These are phyloP conservation scores for Trametes pubescens DNA, from an alignment of 1,284 basidiomycete genomes.

Conservation along the genomic window DNA sequence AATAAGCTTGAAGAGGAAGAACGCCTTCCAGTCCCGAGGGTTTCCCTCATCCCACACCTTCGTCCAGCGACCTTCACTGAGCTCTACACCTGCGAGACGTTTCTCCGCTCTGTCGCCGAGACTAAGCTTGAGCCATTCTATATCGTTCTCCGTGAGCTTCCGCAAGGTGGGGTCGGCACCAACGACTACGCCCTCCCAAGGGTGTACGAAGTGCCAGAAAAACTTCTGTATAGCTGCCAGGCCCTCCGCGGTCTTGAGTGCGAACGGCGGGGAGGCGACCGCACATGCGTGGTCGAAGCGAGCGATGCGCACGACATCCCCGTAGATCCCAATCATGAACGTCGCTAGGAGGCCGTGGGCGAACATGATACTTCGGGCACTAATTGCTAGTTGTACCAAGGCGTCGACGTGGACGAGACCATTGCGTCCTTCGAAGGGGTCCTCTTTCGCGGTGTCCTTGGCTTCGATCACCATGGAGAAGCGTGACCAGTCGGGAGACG, in stretches of 20 bases:
- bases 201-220: slow-evolving; percentile 30
- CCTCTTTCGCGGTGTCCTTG: background rate
- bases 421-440: background rate
- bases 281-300: slow-evolving; percentile 30
- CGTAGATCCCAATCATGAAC: slow-evolving; percentile 31
- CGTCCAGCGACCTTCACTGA: background rate
- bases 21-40: background rate
- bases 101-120: background rate
- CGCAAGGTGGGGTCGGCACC: slow-evolving; percentile 24
- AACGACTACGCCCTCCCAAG: slow-evolving; percentile 12
- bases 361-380: slow-evolving; percentile 26
- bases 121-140: slow-evolving; percentile 6
- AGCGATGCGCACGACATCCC: slow-evolving; percentile 23
- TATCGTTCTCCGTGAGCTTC: background rate
- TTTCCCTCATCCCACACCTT: slow-evolving; percentile 7
- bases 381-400: slow-evolving; percentile 22
- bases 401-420: slow-evolving; percentile 1
- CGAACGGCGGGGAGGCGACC: slow-evolving; percentile 11
- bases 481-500: background rate
- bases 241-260: slow-evolving; percentile 7
- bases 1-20: slow-evolving; percentile 12
- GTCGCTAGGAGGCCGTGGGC: slow-evolving; percentile 25
- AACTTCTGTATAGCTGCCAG: slow-evolving; percentile 19
- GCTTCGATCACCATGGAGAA: slow-evolving; percentile 20
- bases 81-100: background rate